These are phyloP conservation scores for Neofusicoccum sp. DNA, from an alignment of 2,329 filamentous ascomycete genomes.

Conservation along the genomic window DNA sequence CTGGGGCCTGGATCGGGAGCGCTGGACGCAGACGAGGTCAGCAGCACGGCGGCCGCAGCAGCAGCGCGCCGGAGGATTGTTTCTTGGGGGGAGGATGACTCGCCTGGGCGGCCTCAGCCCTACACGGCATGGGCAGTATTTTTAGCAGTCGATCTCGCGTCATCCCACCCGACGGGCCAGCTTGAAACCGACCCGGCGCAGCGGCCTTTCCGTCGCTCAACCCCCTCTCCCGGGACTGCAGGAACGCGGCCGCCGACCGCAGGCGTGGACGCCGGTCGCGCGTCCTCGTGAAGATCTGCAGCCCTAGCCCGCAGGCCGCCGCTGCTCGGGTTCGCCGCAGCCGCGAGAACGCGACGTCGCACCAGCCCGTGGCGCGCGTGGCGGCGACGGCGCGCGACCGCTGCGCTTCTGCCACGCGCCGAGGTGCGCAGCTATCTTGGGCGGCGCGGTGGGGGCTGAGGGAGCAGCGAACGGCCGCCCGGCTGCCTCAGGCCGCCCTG, in stretches of 20 bases:
- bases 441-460: conserved; percentile 7
- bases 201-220: conserved; percentile 18
- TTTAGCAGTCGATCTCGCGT: conserved; percentile 19
- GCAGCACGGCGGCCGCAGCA: background rate
- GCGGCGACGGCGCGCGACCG: too few relatives aligned
- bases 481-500: background rate
- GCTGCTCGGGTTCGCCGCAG: background rate
- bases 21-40: background rate
- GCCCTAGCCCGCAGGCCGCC: conserved; percentile 10
- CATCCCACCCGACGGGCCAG: conserved; percentile 11
- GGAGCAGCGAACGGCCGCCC: background rate
- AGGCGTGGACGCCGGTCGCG: background rate
- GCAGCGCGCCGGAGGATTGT: conserved; percentile 14
- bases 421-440: conserved; percentile 5
- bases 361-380: too few relatives aligned
- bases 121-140: conserved; percentile 18
- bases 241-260: conserved; percentile 2
- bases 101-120: conserved; percentile 15
- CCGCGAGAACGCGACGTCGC: background rate
- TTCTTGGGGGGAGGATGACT: background rate
- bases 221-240: conserved; percentile 8
- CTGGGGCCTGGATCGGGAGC: background rate
- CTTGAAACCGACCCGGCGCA: conserved; percentile 13
- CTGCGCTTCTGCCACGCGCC: too few relatives aligned
- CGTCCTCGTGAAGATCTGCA: conserved; percentile 18